Conservation (phyloP, 352 stramenopile species). For the Phytopythium mirpurense region DNA sequence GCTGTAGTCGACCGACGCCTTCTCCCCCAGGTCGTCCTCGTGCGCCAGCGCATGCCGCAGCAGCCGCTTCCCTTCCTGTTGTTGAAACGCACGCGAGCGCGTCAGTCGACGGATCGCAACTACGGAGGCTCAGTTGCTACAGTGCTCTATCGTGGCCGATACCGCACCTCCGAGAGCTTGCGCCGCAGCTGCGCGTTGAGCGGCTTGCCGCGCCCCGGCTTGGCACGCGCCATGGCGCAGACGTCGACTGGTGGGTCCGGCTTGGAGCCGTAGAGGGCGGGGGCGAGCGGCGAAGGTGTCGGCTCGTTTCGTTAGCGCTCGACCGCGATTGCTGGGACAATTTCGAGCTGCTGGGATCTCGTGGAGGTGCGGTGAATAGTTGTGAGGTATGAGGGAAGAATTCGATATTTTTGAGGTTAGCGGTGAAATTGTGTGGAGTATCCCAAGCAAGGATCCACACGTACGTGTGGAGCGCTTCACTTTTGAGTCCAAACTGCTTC, state of each 20-base stretch:
- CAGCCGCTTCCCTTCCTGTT: slow-evolving; percentile 47
- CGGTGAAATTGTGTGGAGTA: no score
- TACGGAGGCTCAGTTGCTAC: background rate
- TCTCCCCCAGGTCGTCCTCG: slow-evolving; percentile 14
- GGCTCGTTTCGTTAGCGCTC: no score
- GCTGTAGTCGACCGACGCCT: slow-evolving; percentile 25
- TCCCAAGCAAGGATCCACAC: no score
- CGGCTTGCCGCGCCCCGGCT: slow-evolving; percentile 10
- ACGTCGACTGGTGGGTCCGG: background rate
- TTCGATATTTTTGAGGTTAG: no score
- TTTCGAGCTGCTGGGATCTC: background rate
- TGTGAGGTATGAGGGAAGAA: background rate
- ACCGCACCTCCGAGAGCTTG: slow-evolving; percentile 22
- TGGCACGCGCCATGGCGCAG: background rate
- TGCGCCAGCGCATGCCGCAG: slow-evolving; percentile 43
- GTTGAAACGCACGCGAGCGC: no score
- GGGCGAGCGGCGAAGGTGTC: no score
- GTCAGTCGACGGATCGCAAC: no score
- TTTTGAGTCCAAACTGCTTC: no score
- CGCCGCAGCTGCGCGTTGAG: slow-evolving; percentile 25
- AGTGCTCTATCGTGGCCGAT: no score
- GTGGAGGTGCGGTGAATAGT: background rate
- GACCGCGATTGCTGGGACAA: no score
- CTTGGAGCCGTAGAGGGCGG: background rate
- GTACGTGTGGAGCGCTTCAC: no score